These are phyloP conservation scores for Heliamphora pulchella DNA, from an alignment of 179 eudicot species.

Conservation along the genomic window DNA sequence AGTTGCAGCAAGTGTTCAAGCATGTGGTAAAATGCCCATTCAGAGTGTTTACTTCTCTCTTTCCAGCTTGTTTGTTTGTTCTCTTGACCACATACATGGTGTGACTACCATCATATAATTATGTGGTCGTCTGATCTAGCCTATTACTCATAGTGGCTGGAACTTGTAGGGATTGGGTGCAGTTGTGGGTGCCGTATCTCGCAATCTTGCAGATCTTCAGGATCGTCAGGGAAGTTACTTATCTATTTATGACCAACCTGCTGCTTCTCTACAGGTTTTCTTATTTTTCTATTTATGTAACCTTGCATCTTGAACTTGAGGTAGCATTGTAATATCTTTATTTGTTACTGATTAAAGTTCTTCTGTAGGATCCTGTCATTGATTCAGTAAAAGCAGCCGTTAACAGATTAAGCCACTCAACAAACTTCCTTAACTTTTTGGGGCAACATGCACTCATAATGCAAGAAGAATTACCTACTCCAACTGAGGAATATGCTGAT, in stretches of 20 bases:
- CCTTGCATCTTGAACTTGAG: not conserved
- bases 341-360: constrained; percentile 2
- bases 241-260: constrained; percentile 71
- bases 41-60: not conserved
- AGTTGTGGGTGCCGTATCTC: constrained; percentile 80
- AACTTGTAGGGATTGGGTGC: constrained; percentile 73
- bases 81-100: not conserved
- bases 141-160: constrained; percentile 12
- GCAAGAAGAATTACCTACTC: constrained; percentile 56
- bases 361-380: constrained; percentile 63
- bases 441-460: constrained; percentile 69
- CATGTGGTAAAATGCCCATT: constrained; percentile 50
- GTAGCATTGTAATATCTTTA: constrained; percentile 4
- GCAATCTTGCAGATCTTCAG: constrained; percentile 76
- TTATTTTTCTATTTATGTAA: not conserved
- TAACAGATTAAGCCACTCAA: constrained; percentile 59
- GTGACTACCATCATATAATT: not conserved
- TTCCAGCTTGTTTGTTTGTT: not conserved
- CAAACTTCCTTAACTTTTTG: constrained; percentile 59
- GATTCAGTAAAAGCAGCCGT: constrained; percentile 61
- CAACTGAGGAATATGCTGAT: constrained; percentile 43
- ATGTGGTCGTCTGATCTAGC: no score
- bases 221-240: constrained; percentile 76
- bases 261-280: constrained; percentile 56
- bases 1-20: constrained; percentile 84